Evolutionary conservation across 768 basidiomycete genomes (phyloP).

Genomic region (Termitomyces sp.): DNA sequence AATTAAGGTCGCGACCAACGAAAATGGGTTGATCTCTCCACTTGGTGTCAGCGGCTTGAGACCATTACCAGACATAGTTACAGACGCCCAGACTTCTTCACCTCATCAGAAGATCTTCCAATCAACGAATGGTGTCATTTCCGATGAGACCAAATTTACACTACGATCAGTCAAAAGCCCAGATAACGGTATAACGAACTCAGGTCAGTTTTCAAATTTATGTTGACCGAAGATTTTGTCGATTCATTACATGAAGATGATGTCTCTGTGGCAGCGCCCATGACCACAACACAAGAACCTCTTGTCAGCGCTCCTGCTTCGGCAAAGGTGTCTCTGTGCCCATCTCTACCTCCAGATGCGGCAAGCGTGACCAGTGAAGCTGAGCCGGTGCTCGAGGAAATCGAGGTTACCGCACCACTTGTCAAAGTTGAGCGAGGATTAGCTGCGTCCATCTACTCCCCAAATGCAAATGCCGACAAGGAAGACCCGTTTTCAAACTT

Average conservation of each 20-base stretch:
- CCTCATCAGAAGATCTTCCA: slow-evolving; percentile 1
- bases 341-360: slow-evolving; percentile 19
- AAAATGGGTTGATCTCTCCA: slow-evolving; percentile 56
- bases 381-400: background rate
- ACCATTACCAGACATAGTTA: slow-evolving; percentile 50
- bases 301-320: slow-evolving; percentile 11
- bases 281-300: slow-evolving; percentile 14
- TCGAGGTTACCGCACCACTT: background rate
- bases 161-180: background rate
- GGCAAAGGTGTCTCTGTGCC: slow-evolving; percentile 14
- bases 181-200: background rate
- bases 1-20: slow-evolving; percentile 24
- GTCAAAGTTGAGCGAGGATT: slow-evolving; percentile 18
- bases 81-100: slow-evolving; percentile 19
- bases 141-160: background rate
- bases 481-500: slow-evolving; percentile 12
- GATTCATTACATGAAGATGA: slow-evolving; percentile 8
- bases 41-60: slow-evolving; percentile 63
- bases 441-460: slow-evolving; percentile 19
- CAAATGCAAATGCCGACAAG: slow-evolving; percentile 9
- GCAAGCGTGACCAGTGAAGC: background rate
- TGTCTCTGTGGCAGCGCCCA: background rate
- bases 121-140: background rate
- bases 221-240: slow-evolving; percentile 3
- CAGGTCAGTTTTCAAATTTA: slow-evolving; percentile 5